A percentile compares a stretch with the other conserved stretches of the same genome.
These are phyloP conservation scores for Immersiporthe knoxdaviesiana DNA, from an alignment of 2,329 filamentous ascomycete species.

Conservation along the genomic window DNA sequence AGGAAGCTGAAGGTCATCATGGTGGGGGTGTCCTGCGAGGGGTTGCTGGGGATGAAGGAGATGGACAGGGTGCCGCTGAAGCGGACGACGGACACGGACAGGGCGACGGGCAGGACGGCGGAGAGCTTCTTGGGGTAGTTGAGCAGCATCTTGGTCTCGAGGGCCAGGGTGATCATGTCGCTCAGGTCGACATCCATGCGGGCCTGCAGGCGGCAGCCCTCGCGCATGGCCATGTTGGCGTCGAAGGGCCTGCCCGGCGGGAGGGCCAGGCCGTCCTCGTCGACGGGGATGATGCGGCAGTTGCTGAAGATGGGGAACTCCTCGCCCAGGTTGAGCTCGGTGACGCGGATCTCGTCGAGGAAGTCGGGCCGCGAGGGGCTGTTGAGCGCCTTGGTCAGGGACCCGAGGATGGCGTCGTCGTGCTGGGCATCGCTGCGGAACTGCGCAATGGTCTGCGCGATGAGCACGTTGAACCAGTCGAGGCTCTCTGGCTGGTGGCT, in stretches of 20 bases:
- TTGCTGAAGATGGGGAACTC: slow-evolving; percentile 99
- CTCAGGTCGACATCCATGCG: slow-evolving; percentile 96
- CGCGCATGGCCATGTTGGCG: slow-evolving; percentile 55
- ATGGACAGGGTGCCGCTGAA: slow-evolving; percentile 95
- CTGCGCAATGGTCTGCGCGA: slow-evolving; percentile 95
- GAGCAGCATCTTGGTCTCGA: slow-evolving; percentile 91
- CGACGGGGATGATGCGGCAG: slow-evolving; percentile 90
- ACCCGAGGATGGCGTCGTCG: slow-evolving; percentile 85
- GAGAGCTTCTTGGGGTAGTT: slow-evolving; percentile 93
- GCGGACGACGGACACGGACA: slow-evolving; percentile 87
- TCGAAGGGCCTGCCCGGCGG: slow-evolving; percentile 56
- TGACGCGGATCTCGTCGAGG: slow-evolving; percentile 90
- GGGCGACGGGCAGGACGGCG: slow-evolving; percentile 86
- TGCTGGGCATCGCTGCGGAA: slow-evolving; percentile 90
- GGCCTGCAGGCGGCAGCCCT: slow-evolving; percentile 82
- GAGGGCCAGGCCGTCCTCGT: slow-evolving; percentile 71
- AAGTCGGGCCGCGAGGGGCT: slow-evolving; percentile 86
- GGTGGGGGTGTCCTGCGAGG: slow-evolving; percentile 72
- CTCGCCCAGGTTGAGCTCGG: slow-evolving; percentile 90
- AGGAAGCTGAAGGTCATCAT: slow-evolving; percentile 95
- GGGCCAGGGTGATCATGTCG: slow-evolving; percentile 91
- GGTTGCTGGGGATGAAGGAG: slow-evolving; percentile 82
- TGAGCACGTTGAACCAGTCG: slow-evolving; percentile 98
- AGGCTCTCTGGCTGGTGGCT: slow-evolving; percentile 95
- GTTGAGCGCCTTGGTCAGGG: slow-evolving; percentile 83